phyloP scores from a whole-genome alignment of 2,329 filamentous ascomycete genomes.

The Cytospora schulzeri region DNA sequence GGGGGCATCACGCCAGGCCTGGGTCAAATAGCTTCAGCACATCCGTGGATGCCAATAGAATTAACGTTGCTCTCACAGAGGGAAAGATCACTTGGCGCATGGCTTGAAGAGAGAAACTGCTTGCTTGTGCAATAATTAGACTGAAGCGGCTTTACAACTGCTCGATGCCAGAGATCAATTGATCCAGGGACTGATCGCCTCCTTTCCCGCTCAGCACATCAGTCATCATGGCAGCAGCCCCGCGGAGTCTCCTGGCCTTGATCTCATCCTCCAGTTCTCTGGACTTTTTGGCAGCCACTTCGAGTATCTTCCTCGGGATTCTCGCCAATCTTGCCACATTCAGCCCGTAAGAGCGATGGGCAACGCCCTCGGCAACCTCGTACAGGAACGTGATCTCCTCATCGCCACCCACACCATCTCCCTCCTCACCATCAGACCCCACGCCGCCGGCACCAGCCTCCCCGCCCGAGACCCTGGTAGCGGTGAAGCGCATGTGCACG shows the following conservation, averaged over 20 bases:
- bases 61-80: background rate
- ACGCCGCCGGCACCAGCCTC: background rate
- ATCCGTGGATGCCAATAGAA: background rate
- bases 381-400: slow-evolving; percentile 93
- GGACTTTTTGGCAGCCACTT: slow-evolving; percentile 79
- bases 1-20: background rate
- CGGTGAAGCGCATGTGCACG: slow-evolving; percentile 89
- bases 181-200: slow-evolving; percentile 49
- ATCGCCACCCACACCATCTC: slow-evolving; percentile 48
- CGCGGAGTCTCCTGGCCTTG: slow-evolving; percentile 61
- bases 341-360: slow-evolving; percentile 90
- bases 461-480: slow-evolving; percentile 32
- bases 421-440: slow-evolving; percentile 34
- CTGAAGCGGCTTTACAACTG: slow-evolving; percentile 43
- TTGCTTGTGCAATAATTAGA: background rate
- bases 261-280: slow-evolving; percentile 76
- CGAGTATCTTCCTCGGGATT: slow-evolving; percentile 75
- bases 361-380: slow-evolving; percentile 86
- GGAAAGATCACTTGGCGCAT: background rate
- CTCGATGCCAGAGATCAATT: slow-evolving; percentile 59
- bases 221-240: slow-evolving; percentile 46
- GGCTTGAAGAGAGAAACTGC: background rate
- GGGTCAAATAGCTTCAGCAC: slow-evolving; percentile 13
- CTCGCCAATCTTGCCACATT: slow-evolving; percentile 89
- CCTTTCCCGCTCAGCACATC: slow-evolving; percentile 42